Percentiles rank a stretch among this genome's conserved stretches.
These are phyloP conservation scores for Cryptococcus depauperatus DNA, from an alignment of 1,284 basidiomycete species.

Conservation along the genomic window DNA sequence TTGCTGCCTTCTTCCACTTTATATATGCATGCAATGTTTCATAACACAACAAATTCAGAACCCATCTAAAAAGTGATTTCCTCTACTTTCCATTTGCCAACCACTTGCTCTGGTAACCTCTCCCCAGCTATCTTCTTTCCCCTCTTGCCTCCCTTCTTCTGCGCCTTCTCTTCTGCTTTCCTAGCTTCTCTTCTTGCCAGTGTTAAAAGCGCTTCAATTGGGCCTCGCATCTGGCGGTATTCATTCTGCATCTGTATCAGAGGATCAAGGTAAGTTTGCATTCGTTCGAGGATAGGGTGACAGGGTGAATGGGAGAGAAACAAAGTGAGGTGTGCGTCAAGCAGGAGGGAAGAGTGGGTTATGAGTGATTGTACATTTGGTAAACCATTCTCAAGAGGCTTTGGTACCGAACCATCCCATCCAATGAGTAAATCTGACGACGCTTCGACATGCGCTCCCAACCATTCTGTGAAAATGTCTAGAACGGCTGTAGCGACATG, in stretches of 20 bases:
- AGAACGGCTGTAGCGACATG: constrained; percentile 32
- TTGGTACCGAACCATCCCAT: constrained; percentile 18
- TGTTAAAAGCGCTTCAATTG: constrained; percentile 39
- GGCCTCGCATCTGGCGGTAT: constrained; percentile 33
- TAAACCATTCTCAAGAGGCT: neutral
- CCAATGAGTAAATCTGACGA: constrained; percentile 21
- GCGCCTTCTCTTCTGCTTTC: constrained; percentile 19
- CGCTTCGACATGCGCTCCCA: constrained; percentile 22
- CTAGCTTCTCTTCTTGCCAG: constrained; percentile 26
- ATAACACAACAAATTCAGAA: neutral
- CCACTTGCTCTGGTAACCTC: constrained; percentile 28
- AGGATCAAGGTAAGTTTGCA: constrained; percentile 29
- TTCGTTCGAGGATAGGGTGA: constrained; percentile 21
- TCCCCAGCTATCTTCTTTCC: neutral
- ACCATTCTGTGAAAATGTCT: constrained; percentile 25
- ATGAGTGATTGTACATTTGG: constrained; percentile 19
- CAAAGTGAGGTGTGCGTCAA: constrained; percentile 42
- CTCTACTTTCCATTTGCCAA: constrained; percentile 42
- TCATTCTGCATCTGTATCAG: constrained; percentile 34
- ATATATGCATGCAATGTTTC: no score
- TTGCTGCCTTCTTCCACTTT: no score
- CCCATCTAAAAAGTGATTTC: constrained; percentile 32
- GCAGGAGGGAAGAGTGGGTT: constrained; percentile 33
- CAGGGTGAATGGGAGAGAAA: constrained; percentile 32
- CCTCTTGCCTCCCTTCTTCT: constrained; percentile 11